Evolutionary conservation across 1,284 basidiomycete genomes (phyloP), one percentile per base, ranked within the genome.

Genomic region (Amylostereum areolatum): DNA sequence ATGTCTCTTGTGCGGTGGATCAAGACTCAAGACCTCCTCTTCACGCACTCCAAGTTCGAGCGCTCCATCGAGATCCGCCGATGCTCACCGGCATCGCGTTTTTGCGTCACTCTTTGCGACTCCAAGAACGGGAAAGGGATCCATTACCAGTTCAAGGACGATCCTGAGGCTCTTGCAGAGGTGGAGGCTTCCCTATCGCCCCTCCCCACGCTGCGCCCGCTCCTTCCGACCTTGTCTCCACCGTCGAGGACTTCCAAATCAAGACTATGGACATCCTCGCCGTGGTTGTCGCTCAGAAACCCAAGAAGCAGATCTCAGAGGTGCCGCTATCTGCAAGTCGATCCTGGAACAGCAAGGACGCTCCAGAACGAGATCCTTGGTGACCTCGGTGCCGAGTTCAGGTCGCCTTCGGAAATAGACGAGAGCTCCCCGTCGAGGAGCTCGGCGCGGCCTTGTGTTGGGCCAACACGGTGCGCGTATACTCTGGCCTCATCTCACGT

Each of bases 281-380:
- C 45, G 81, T 85, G 60, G 88, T 99, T 66, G 87, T 99, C 52
- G 93, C 96, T 1, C 96, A 99, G 74, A 98, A 99, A 73, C 76
- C 99, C 63, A 99, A 99, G 85, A 99, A 98, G 78, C 81, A 76
- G 53, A 78, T 94, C 34, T 79, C 85, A 47, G 96, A 98, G 59
- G 75, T 99, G 48, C 89, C 93, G 3, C 76, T 94, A n/a, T 80
- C 83, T 56, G n/a, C n/a, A 99, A 99, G 70, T 89, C 93, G 1
- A 95, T 99, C 77, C 98, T 98, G 71, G 96, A 99, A 93, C 39
- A 97, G 97, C 58, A 99, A 99, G 73, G 27, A 98, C 97, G 1
- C 75, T 99, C 51, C 94, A 97, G 69, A 97, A 98, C 66, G 95
- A 98, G 69, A 95, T 97, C 55, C 74, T 97, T 43, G 94, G 93